A percentile compares a stretch with the other conserved stretches of the same genome.
Evolutionary conservation across 2,329 filamentous ascomycete genomes (phyloP).

Genomic region (Coleophoma cylindrospora): DNA sequence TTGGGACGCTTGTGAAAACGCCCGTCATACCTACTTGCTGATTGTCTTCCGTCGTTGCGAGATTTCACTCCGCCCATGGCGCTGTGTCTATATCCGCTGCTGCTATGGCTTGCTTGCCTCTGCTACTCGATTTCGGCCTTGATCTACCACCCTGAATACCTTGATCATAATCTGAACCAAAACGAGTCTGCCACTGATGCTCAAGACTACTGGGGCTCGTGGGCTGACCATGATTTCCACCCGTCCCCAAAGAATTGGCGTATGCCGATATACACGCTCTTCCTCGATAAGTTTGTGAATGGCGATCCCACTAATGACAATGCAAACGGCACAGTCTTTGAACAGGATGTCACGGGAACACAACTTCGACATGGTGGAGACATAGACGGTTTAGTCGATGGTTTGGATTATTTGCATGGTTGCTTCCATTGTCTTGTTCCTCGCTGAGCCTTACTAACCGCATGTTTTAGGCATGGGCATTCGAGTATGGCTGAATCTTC

Average conservation of each 20-base stretch:
- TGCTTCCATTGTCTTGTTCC: constrained; percentile 13
- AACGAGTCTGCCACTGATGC: not conserved
- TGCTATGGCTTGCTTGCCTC: too few relatives aligned
- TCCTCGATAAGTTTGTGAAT: constrained; percentile 59
- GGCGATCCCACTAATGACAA: constrained; percentile 62
- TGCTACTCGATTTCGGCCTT: not conserved
- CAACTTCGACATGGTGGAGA: constrained; percentile 61
- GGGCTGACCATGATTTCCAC: not conserved
- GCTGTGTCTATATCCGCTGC: too few relatives aligned
- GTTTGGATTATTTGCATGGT: constrained; percentile 59
- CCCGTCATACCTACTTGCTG: too few relatives aligned
- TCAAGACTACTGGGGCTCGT: not conserved
- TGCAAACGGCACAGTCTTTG: constrained; percentile 53
- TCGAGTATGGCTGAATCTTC: constrained; percentile 31
- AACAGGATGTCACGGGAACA: constrained; percentile 50
- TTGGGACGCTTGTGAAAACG: too few relatives aligned
- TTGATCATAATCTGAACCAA: constrained; percentile 1
- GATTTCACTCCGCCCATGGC: too few relatives aligned
- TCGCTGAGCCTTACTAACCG: too few relatives aligned
- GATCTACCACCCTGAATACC: not conserved
- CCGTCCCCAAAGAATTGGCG: constrained; percentile 2
- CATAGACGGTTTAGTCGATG: constrained; percentile 49
- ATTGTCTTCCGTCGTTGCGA: too few relatives aligned
- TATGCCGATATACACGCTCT: constrained; percentile 56
- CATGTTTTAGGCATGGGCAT: constrained; percentile 40